These are phyloP conservation scores for Wickerhamomyces bovis DNA, from an alignment of 805 yeast species.

Conservation along the genomic window DNA sequence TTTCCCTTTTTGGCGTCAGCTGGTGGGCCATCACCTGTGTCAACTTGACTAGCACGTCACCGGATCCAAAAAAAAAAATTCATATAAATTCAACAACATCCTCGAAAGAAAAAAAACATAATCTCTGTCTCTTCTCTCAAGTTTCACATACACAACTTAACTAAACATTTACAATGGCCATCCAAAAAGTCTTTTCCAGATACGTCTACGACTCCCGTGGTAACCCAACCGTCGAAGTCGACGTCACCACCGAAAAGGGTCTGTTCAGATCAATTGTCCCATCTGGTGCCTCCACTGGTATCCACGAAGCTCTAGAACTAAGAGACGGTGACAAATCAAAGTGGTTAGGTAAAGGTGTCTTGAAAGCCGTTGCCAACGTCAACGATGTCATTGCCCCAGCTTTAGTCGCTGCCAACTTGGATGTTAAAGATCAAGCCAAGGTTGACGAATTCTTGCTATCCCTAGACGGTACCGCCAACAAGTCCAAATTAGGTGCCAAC, in stretches of 20 bases:
- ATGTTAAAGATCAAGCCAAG: constrained; percentile 80
- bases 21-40: background rate
- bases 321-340: constrained; percentile 97
- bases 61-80: background rate
- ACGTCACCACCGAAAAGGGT: constrained; percentile 88
- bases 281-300: constrained; percentile 99
- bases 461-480: constrained; percentile 97
- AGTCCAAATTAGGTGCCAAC: constrained; percentile 96
- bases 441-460: constrained; percentile 79
- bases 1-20: background rate
- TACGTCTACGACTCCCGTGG: constrained; percentile 99
- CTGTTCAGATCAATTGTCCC: constrained; percentile 96
- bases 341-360: constrained; percentile 99
- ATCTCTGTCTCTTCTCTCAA: background rate
- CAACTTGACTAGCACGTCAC: background rate
- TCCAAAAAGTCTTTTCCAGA: constrained; percentile 86
- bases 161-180: constrained; percentile 51
- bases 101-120: background rate
- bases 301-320: constrained; percentile 96
- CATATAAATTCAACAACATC: background rate
- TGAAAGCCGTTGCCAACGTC: constrained; percentile 94
- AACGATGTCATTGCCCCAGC: constrained; percentile 95
- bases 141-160: background rate
- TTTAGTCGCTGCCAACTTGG: constrained; percentile 69
- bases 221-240: constrained; percentile 99